These are phyloP conservation scores for Stenogyne calaminthoides DNA, from an alignment of 305 asterid genomes.

Conservation along the genomic window DNA sequence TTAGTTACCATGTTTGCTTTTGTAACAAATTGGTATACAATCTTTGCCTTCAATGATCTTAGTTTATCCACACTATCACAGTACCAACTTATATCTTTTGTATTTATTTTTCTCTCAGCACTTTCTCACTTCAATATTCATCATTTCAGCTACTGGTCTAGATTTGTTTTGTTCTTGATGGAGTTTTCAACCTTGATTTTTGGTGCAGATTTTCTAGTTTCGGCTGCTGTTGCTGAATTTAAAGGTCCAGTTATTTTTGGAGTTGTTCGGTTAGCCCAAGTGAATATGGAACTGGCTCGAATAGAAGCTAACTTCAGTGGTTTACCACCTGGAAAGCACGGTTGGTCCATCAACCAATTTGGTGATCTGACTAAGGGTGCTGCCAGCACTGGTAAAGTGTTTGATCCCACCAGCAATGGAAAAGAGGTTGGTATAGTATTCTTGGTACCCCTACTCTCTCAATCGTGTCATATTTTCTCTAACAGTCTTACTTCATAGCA, in stretches of 20 bases:
- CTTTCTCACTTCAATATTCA: neutral
- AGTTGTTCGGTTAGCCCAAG: conserved; percentile 92
- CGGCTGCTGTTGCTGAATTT: conserved; percentile 92
- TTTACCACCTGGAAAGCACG: conserved; percentile 76
- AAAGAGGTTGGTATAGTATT: conserved; percentile 37
- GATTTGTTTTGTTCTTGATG: neutral
- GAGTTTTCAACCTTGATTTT: neutral
- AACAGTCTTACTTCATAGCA: neutral
- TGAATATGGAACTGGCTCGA: conserved; percentile 78
- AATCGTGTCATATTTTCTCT: neutral
- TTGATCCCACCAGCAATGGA: conserved; percentile 48
- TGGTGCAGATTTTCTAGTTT: conserved; percentile 70
- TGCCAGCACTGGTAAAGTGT: conserved; percentile 86
- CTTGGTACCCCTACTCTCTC: neutral
- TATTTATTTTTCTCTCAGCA: neutral
- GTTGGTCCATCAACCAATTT: conserved; percentile 85
- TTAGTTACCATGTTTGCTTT: neutral
- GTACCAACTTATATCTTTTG: neutral
- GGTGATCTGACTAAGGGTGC: conserved; percentile 90
- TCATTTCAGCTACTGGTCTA: neutral
- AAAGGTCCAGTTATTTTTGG: conserved; percentile 85
- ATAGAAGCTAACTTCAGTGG: conserved; percentile 97
- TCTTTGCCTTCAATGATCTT: neutral
- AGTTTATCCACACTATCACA: neutral
- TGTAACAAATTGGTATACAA: neutral